Evolutionary conservation across 345 rosid genomes (phyloP).

Genomic region (Eucalyptus cloeziana): DNA sequence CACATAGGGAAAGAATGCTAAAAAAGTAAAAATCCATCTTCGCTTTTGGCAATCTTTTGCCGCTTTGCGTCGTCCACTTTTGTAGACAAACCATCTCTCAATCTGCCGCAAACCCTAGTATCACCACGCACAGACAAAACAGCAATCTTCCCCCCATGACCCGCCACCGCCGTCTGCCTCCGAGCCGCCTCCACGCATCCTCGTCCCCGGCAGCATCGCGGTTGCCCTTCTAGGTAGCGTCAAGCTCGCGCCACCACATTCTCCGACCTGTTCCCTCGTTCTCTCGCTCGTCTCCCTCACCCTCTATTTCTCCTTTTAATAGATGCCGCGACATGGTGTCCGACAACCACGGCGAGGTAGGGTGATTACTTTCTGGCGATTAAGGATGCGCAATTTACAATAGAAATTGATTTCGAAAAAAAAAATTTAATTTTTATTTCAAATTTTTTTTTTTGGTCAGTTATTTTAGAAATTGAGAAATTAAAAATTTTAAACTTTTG

Average conservation of each 20-base stretch:
- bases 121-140: background rate
- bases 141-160: background rate
- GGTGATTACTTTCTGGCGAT: background rate
- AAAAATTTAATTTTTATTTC: too few species aligned
- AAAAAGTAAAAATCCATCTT: background rate
- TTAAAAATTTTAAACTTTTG: too few species aligned
- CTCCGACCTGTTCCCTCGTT: background rate
- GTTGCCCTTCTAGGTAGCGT: background rate
- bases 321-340: background rate
- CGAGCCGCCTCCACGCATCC: background rate
- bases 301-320: background rate
- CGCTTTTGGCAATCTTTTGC: background rate
- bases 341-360: background rate
- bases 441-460: too few species aligned
- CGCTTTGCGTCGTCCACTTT: background rate
- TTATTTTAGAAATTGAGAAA: too few species aligned
- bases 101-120: background rate
- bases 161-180: background rate
- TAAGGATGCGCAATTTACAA: too few species aligned
- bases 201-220: accelerated
- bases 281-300: background rate
- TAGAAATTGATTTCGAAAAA: too few species aligned
- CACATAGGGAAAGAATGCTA: background rate
- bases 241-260: accelerated
- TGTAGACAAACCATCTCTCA: background rate